Conservation (phyloP, 768 basidiomycete genomes). For the Boletales sp. region DNA sequence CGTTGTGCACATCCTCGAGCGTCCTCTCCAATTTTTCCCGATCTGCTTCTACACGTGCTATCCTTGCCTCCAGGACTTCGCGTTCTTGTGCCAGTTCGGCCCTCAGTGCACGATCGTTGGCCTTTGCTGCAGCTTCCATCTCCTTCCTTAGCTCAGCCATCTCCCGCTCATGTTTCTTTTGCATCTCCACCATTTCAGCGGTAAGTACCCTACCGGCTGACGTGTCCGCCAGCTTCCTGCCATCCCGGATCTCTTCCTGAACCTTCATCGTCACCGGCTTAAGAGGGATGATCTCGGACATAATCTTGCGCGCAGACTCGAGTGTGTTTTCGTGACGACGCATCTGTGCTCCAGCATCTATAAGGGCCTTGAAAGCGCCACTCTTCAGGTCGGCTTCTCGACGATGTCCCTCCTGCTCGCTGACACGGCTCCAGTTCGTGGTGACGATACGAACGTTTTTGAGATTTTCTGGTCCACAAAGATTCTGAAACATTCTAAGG, state of each 20-base stretch:
- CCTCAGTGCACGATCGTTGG: background rate
- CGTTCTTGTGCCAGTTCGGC: conserved; percentile 5
- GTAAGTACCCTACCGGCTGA: conserved; percentile 41
- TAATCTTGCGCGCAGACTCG: conserved; percentile 39
- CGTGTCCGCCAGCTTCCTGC: conserved; percentile 43
- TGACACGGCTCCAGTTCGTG: conserved; percentile 42
- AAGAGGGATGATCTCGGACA: conserved; percentile 36
- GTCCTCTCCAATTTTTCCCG: background rate
- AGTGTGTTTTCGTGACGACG: conserved; percentile 35
- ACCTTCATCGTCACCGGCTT: conserved; percentile 39
- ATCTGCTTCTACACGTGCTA: background rate
- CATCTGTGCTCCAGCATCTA: conserved; percentile 40
- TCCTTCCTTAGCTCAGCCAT: conserved; percentile 38
- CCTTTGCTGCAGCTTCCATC: conserved; percentile 35
- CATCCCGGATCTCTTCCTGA: conserved; percentile 43
- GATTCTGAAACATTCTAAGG: conserved; percentile 40
- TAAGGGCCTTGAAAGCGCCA: conserved; percentile 41
- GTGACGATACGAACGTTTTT: conserved; percentile 45
- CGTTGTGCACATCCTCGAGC: too few relatives aligned
- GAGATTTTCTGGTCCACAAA: conserved; percentile 43
- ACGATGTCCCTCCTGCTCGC: conserved; percentile 18
- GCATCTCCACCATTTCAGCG: conserved; percentile 40
- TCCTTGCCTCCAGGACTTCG: background rate
- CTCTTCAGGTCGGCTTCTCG: conserved; percentile 30
- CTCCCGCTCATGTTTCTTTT: conserved; percentile 38